phyloP scores from a whole-genome alignment of 2,329 filamentous ascomycete genomes.

The Aureobasidium sp. region DNA sequence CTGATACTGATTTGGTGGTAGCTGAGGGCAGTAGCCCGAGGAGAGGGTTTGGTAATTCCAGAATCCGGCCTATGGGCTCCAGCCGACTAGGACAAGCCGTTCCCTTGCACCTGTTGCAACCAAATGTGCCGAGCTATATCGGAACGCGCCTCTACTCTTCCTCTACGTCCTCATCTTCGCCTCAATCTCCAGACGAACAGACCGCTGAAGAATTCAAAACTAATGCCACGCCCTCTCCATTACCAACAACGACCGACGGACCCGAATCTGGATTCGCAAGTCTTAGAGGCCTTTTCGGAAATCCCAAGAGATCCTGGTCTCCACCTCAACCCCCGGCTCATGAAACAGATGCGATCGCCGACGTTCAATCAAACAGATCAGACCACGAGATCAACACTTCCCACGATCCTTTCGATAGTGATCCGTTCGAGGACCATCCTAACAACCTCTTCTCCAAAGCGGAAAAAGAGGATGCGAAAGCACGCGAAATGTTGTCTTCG shows the following conservation, averaged over 20 bases:
- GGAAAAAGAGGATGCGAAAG: neutral
- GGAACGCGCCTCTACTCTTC: neutral
- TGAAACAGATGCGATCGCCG: neutral
- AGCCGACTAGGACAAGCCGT: neutral
- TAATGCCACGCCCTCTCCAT: neutral
- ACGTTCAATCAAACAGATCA: neutral
- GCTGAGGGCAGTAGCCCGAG: constrained; percentile 3
- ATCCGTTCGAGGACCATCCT: neutral
- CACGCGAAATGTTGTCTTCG: neutral
- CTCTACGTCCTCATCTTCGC: neutral
- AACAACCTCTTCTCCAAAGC: neutral
- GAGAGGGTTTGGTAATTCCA: neutral
- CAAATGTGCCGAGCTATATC: neutral
- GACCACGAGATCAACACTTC: neutral
- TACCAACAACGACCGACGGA: neutral
- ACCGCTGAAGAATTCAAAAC: neutral
- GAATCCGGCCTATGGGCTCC: neutral
- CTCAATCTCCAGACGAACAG: neutral
- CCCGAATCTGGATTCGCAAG: neutral
- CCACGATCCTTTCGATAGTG: neutral
- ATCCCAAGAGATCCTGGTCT: neutral
- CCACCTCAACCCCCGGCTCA: neutral
- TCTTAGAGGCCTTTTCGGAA: neutral
- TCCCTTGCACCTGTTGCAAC: neutral
- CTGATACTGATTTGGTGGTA: constrained; percentile 11